A percentile compares a stretch with the other conserved stretches of the same genome.
Conservation (phyloP, 352 stramenopile species). For the Nothophytophthora sp. region DNA sequence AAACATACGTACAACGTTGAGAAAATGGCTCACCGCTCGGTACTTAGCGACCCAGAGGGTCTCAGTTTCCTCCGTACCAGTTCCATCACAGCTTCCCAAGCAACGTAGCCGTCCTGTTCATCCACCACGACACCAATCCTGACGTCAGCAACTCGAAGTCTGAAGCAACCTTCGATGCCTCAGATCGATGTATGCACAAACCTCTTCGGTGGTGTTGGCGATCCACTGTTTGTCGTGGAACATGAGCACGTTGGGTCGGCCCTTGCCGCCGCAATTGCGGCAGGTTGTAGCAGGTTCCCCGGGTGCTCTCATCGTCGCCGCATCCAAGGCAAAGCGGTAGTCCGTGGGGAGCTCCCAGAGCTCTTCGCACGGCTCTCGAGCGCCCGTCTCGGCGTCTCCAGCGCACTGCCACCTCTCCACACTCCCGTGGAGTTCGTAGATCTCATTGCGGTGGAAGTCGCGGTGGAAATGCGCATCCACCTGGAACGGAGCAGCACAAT, state of each 20-base stretch:
- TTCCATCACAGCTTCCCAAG: slow-evolving; percentile 80
- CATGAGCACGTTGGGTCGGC: slow-evolving; percentile 91
- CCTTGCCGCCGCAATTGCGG: slow-evolving; percentile 56
- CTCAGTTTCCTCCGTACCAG: slow-evolving; percentile 29
- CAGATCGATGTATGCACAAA: slow-evolving; percentile 13
- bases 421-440: slow-evolving; percentile 90
- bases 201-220: slow-evolving; percentile 65
- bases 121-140: background rate
- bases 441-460: slow-evolving; percentile 67
- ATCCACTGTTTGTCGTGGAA: slow-evolving; percentile 90
- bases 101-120: slow-evolving; percentile 61
- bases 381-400: slow-evolving; percentile 42
- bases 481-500: slow-evolving; percentile 23
- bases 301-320: slow-evolving; percentile 61
- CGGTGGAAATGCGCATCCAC: slow-evolving; percentile 89
- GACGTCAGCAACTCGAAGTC: too few relatives aligned
- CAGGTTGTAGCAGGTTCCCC: slow-evolving; percentile 39
- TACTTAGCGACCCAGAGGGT: background rate
- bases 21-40: too few relatives aligned
- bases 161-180: too few relatives aligned
- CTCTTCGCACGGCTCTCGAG: slow-evolving; percentile 38
- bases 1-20: too few relatives aligned
- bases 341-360: slow-evolving; percentile 57
- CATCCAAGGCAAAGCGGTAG: slow-evolving; percentile 68
- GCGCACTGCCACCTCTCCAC: slow-evolving; percentile 81